Conservation (phyloP, 2,329 filamentous ascomycete genomes). For the Penicillium sp. region DNA sequence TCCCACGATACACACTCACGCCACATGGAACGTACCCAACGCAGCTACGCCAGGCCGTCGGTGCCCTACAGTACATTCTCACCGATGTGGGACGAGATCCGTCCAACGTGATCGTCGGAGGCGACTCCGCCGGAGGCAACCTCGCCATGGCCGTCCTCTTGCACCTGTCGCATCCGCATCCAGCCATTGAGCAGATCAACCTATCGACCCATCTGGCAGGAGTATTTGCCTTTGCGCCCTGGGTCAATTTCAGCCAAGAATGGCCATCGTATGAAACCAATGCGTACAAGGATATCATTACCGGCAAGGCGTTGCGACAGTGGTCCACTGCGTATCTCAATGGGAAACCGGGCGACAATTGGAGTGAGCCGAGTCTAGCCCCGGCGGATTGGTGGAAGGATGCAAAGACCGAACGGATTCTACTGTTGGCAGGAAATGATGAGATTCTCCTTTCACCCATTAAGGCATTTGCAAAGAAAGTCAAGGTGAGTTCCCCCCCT, state of each 20-base stretch:
- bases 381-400: conserved; percentile 49
- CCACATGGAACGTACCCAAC: conserved; percentile 35
- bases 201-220: conserved; percentile 38
- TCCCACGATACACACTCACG: conserved; percentile 51
- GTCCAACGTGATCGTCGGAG: conserved; percentile 31
- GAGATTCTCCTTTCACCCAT: conserved; percentile 47
- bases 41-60: conserved; percentile 35
- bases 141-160: conserved; percentile 29
- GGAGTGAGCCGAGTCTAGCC: conserved; percentile 47
- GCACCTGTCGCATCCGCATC: conserved; percentile 48
- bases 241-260: conserved; percentile 45
- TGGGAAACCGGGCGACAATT: conserved; percentile 38
- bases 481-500: conserved; percentile 22
- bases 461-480: conserved; percentile 27
- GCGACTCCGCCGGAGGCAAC: conserved; percentile 40
- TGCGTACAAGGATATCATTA: conserved; percentile 46
- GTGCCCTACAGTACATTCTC: conserved; percentile 36
- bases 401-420: conserved; percentile 42
- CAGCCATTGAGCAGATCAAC: conserved; percentile 40
- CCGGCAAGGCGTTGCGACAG: conserved; percentile 24
- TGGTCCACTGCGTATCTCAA: conserved; percentile 47
- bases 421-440: conserved; percentile 49
- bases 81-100: conserved; percentile 26
- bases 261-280: conserved; percentile 42
- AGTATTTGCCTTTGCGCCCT: conserved; percentile 50